Percentiles rank a stretch among this genome's conserved stretches.
These are phyloP conservation scores for Choricystis sp. DNA, from an alignment of 139 green algal genomes.

Conservation along the genomic window DNA sequence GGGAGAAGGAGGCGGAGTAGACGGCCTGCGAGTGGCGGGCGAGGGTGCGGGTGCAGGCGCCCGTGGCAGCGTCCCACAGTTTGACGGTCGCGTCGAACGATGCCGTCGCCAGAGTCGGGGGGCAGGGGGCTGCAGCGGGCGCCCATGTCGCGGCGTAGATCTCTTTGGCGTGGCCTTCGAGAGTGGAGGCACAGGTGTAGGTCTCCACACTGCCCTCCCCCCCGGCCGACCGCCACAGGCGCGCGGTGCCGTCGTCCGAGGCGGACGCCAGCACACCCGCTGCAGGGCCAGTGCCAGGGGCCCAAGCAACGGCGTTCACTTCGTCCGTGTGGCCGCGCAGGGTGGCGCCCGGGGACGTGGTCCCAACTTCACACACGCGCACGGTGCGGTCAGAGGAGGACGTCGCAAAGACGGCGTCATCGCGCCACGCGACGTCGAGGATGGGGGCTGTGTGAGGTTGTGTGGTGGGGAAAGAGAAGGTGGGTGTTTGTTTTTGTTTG, in stretches of 20 bases:
- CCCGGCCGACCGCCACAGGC: slow-evolving; percentile 37
- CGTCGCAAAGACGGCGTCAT: slow-evolving; percentile 72
- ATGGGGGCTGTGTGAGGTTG: slow-evolving; percentile 43
- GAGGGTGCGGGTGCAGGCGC: slow-evolving; percentile 36
- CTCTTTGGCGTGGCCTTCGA: slow-evolving; percentile 23
- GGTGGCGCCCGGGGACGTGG: slow-evolving; percentile 9
- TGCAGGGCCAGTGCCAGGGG: slow-evolving; percentile 38
- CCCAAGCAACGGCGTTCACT: slow-evolving; percentile 84
- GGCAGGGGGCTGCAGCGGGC: not conserved
- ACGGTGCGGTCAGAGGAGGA: slow-evolving; percentile 77
- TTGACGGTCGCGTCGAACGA: slow-evolving; percentile 40
- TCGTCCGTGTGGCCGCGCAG: slow-evolving; percentile 64
- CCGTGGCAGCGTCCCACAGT: slow-evolving; percentile 46
- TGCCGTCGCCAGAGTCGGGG: slow-evolving; percentile 17
- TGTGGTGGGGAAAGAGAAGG: no score
- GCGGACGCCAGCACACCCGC: slow-evolving; percentile 41
- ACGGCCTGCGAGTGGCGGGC: slow-evolving; percentile 51
- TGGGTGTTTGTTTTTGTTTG: no score
- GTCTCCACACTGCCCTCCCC: no score
- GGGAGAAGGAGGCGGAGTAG: slow-evolving; percentile 69
- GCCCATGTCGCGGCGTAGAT: no score
- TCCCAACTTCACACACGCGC: slow-evolving; percentile 68
- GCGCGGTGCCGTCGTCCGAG: slow-evolving; percentile 43
- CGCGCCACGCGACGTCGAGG: slow-evolving; percentile 52
- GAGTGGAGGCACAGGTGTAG: not conserved